Evolutionary conservation across 805 yeast genomes (phyloP), one percentile per base, ranked within the genome.

Genomic region (Candida caryicola): DNA sequence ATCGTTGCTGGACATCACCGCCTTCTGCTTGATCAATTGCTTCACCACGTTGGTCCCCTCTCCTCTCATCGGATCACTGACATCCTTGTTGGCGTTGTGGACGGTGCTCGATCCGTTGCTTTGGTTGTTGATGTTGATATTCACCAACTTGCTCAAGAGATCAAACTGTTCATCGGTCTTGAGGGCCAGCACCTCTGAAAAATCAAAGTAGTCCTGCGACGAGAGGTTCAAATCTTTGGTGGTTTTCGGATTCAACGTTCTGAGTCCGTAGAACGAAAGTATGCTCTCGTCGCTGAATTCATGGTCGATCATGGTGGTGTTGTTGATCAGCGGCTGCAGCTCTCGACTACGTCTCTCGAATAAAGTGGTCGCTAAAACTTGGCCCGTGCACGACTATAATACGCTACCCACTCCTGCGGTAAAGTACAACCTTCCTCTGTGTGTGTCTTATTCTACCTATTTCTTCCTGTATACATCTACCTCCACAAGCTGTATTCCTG

Each of bases 401-500:
- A n/a, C n/a, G n/a, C n/a, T n/a, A n/a, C n/a, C n/a, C n/a, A n/a
- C n/a, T n/a, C n/a, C n/a, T n/a, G n/a, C n/a, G n/a, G n/a, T n/a
- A n/a, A n/a, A n/a, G n/a, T n/a, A n/a, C n/a, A n/a, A n/a, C n/a
- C n/a, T n/a, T n/a, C n/a, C n/a, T n/a, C n/a, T n/a, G n/a, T n/a
- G n/a, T n/a, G n/a, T n/a, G n/a, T n/a, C n/a, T n/a, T n/a, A n/a
- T n/a, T n/a, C n/a, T n/a, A n/a, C n/a, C n/a, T n/a, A n/a, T n/a
- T n/a, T n/a, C n/a, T n/a, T n/a, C n/a, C n/a, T n/a, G n/a, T n/a
- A n/a, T n/a, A n/a, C n/a, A n/a, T 9, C 37, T 44, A 64, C 31
- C 69, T 44, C 70, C 70, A 64, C 14, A 64, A 49, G 37, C 60
- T 55, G 44, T 59, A 64, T 40, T 62, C 67, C 42, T 64, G 69